Evolutionary conservation across 1,139 yeast species (phyloP), one percentile per base, ranked within the genome.

Genomic region (Lodderomyces jiufengensis): DNA sequence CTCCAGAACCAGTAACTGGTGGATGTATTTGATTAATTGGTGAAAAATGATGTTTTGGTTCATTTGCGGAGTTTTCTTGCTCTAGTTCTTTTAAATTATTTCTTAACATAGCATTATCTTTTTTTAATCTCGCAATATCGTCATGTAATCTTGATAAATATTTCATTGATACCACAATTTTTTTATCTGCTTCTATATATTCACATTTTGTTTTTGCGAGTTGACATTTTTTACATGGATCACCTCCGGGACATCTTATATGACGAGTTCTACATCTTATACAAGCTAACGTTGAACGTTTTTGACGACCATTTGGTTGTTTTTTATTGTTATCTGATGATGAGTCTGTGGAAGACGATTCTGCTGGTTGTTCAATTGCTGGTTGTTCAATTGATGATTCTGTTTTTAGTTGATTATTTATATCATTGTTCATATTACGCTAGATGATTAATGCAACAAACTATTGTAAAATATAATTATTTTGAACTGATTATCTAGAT

Each of bases 211-310:
- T 65, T 38, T 70, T 72, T 12, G 84, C 77, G 34, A 71, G 57
- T 13, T 59, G 62, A 54, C 95, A 85, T 49, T 80, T 80, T 38
- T 66, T 60, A 54, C 95, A 85, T 0, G 90, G 87, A 27, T 79
- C 74, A 1, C 87, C 92, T 1, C 94, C 94, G 9, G 88, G 88
- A 52, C 95, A 85, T 45, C 84, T 74, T 27, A 82, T 79, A 55
- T 85, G 95, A 39, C 92, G 69, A 33, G 78, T 73, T 28, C 95
- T 66, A 51, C 95, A 85, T 32, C 88, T 61, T 11, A 79, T 77
- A 52, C 95, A 85, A 1, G 76, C 75, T 37, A 67, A 48, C 7
- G 64, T 52, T 3, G 67, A 62, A 36, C 73, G 44, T 39, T 66
- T 67, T 22, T 47, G 59, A 15, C 44, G 42, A 18, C n/a, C n/a